Percentiles rank a stretch among this genome's conserved stretches.
Evolutionary conservation across 1,284 basidiomycete species (phyloP).

Genomic region (Pascua guehoae): DNA sequence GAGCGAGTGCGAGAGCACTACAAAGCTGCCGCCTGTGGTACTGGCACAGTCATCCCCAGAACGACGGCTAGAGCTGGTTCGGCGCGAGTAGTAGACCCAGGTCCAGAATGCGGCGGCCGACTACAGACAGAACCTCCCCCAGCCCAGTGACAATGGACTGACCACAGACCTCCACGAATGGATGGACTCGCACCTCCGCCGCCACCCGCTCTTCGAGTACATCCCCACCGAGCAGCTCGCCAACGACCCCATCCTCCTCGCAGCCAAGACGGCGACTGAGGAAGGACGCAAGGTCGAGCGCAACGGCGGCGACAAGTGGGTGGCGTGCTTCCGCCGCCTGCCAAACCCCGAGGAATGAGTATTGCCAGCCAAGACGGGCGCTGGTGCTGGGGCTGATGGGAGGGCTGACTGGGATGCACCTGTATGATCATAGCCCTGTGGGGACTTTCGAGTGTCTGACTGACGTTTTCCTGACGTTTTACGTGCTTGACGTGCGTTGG

Average conservation of each 20-base stretch:
- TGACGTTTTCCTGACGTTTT: no score
- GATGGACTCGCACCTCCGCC: slow-evolving; percentile 85
- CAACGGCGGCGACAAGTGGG: slow-evolving; percentile 79
- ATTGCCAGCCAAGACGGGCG: background rate
- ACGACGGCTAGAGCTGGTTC: background rate
- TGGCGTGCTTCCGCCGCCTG: slow-evolving; percentile 43
- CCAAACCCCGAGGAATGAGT: slow-evolving; percentile 22
- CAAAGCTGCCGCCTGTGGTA: no score
- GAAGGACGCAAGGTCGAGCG: slow-evolving; percentile 95
- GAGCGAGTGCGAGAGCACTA: no score
- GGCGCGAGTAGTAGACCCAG: background rate
- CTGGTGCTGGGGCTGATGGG: background rate
- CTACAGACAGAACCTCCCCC: no score
- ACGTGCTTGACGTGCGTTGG: no score
- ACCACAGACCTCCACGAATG: slow-evolving; percentile 77
- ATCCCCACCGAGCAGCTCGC: slow-evolving; percentile 72
- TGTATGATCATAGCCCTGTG: no score
- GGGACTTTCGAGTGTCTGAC: no score
- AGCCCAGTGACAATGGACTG: background rate
- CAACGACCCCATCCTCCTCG: slow-evolving; percentile 63
- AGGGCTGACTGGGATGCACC: no score
- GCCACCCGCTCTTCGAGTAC: slow-evolving; percentile 80
- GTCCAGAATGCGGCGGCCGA: background rate
- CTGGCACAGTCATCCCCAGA: no score
- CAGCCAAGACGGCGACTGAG: slow-evolving; percentile 81